Base-by-base conservation (phyloP, 768 basidiomycete species). In the Tylopilus sp. region DNA sequence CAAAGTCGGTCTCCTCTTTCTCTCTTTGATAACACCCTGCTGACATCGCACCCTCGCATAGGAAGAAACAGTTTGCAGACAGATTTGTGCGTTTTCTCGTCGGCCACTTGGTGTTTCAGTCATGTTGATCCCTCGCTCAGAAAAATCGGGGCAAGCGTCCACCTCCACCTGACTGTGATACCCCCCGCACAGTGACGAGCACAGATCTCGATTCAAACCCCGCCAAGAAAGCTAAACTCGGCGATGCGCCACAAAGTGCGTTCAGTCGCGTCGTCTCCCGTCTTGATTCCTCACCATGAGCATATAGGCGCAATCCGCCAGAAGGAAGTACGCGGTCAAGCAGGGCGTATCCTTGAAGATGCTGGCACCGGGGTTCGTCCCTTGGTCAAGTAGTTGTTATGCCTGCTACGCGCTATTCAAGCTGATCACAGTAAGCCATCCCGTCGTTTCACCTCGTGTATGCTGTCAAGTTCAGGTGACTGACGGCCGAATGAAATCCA, bases 131-230 rank as follows among this genome's bases (percentile, higher is more conserved):
- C n/a, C 7, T 36, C 15, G 4, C 28, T 22, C 61, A 84, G 82
- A 83, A 77, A 77, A 76, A 70, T 30, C 71, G 82, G 64, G 78
- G 80, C 67, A 83, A 83, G 71, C 80, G 82, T 59, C 71, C 60
- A 51, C 46, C 69, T 61, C 64, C 69, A 55, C 72, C 73, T 67
- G 75, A 74, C 60, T 58, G n/a, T n/a, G n/a, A n/a, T n/a, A n/a
- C 67, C 50, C 47, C 73, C 40, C 52, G 59, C 58, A 60, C 71
- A 62, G 59, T 64, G 30, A 57, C 61, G 52, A 58, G 54, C 60
- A 62, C 63, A 69, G 74, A 76, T 64, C 61, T 58, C 44, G 64
- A 49, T 23, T 18, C 30, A 45, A 54, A 63, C 17, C 67, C 67
- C 7, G 53, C 63, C 18, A 79, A 79, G 71, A 79, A 73, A 52